These are phyloP conservation scores for Tetradesmus obliquus DNA, from an alignment of 139 green algal genomes.

Conservation along the genomic window DNA sequence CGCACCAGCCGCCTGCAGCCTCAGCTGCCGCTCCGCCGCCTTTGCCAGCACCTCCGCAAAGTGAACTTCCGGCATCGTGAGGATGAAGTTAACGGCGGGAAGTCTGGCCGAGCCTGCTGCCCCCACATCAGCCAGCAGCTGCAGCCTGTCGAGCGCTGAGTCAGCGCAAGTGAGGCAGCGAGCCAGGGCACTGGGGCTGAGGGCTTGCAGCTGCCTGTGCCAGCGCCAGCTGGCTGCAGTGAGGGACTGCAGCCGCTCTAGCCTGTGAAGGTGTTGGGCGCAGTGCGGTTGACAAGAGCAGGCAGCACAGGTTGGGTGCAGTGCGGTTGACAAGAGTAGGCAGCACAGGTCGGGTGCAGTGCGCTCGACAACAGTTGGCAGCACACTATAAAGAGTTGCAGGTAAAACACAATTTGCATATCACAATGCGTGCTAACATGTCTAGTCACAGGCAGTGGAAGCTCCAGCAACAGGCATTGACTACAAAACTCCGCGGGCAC, in stretches of 20 bases:
- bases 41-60: conserved; percentile 15
- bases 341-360: not conserved
- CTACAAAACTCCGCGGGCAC: too few relatives aligned
- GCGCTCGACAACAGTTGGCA: not conserved
- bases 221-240: not conserved
- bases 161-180: conserved; percentile 31
- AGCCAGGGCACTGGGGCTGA: conserved; percentile 6
- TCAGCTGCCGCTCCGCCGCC: not conserved
- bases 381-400: not conserved
- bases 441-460: not conserved
- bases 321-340: not conserved
- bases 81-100: conserved; percentile 4
- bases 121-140: conserved; percentile 7
- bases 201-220: conserved; percentile 4
- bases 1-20: not conserved
- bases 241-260: conserved; percentile 26
- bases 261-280: not conserved
- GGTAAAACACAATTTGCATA: not conserved
- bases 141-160: conserved; percentile 3
- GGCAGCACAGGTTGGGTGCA: not conserved
- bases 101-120: not conserved
- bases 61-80: conserved; percentile 14
- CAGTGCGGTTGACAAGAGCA: not conserved
- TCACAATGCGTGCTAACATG: not conserved
- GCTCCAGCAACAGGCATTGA: too few relatives aligned